Conservation (phyloP, 345 rosid genomes). For the Combretum micranthum region DNA sequence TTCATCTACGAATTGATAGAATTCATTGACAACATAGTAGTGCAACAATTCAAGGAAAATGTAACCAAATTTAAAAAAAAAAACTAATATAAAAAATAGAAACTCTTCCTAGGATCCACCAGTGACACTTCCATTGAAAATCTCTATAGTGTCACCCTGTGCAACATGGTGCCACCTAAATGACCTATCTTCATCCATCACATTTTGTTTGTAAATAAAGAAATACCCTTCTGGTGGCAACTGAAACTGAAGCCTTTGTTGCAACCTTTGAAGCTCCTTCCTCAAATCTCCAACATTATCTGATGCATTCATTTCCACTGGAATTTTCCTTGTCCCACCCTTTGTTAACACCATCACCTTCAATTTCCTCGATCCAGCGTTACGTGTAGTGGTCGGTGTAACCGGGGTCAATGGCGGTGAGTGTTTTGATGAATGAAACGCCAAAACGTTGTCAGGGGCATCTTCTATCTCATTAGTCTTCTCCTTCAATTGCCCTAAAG, state of each 20-base stretch:
- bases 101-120: constrained; percentile 18
- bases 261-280: constrained; percentile 57
- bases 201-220: constrained; percentile 59
- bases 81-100: not conserved
- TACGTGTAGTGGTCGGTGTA: constrained; percentile 18
- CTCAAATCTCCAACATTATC: constrained; percentile 69
- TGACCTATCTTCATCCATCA: constrained; percentile 76
- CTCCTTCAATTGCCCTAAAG: constrained; percentile 32
- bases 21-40: no score
- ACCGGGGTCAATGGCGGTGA: constrained; percentile 2
- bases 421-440: constrained; percentile 16
- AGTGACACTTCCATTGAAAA: constrained; percentile 37
- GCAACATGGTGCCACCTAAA: constrained; percentile 69
- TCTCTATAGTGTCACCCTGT: constrained; percentile 64
- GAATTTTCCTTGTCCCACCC: constrained; percentile 53
- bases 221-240: constrained; percentile 75
- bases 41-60: no score
- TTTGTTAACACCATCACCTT: constrained; percentile 52
- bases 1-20: no score
- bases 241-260: constrained; percentile 37
- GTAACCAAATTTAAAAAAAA: not conserved
- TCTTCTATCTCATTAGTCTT: constrained; percentile 36
- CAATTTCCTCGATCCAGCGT: constrained; percentile 36
- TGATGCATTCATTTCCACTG: constrained; percentile 50
- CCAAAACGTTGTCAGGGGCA: constrained; percentile 16